phyloP scores from a whole-genome alignment of 2,329 filamentous ascomycete species.

The Trichoderma cornu-damae region DNA sequence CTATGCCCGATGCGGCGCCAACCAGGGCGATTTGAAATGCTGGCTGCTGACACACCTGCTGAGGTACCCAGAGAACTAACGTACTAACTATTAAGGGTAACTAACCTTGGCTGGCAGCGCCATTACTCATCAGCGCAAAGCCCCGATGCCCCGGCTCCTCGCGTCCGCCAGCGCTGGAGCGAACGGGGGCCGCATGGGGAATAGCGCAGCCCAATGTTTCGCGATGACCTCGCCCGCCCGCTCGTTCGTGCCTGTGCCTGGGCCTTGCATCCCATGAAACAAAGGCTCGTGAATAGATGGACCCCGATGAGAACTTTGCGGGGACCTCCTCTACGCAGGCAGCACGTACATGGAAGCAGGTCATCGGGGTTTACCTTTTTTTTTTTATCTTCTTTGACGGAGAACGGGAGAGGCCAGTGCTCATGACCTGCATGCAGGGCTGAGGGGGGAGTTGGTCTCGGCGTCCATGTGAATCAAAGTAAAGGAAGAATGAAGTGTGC shows the following conservation, averaged over 20 bases:
- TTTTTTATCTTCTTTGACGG: too few species aligned
- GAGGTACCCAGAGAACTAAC: too few species aligned
- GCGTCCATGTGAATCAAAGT: neutral
- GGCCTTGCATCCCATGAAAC: conserved; percentile 2
- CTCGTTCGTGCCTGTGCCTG: neutral
- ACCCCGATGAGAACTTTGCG: neutral
- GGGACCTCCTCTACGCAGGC: too few species aligned
- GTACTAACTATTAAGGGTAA: too few species aligned
- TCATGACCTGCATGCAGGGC: neutral
- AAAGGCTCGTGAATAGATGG: neutral
- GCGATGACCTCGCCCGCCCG: conserved; percentile 5
- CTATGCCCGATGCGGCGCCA: neutral
- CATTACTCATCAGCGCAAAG: conserved; percentile 5
- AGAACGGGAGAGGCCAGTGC: neutral
- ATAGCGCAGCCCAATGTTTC: neutral
- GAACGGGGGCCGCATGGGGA: neutral
- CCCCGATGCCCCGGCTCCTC: conserved; percentile 3
- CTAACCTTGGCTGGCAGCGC: too few species aligned
- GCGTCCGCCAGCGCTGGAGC: neutral
- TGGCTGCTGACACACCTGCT: neutral
- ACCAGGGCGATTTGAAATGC: conserved; percentile 7
- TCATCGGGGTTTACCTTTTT: neutral
- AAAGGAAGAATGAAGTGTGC: neutral
- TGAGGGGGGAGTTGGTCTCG: neutral
- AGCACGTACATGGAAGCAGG: too few species aligned